phyloP scores from a whole-genome alignment of 1,284 basidiomycete species.

The Pascua guehoae region DNA sequence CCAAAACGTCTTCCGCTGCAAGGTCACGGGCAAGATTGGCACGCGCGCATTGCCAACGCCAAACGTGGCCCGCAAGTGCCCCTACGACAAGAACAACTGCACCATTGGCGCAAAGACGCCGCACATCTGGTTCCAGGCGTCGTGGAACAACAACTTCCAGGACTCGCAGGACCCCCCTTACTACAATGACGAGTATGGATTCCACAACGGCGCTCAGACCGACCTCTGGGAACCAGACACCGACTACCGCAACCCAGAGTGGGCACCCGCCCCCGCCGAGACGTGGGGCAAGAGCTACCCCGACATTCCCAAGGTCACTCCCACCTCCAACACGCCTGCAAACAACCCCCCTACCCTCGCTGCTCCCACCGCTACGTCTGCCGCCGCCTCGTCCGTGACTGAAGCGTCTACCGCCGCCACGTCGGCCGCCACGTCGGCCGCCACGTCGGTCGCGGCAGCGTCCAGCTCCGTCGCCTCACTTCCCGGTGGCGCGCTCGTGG shows the following conservation, averaged over 20 bases:
- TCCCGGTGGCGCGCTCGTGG: too few relatives aligned
- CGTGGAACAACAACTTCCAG: not conserved
- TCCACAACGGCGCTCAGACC: not conserved
- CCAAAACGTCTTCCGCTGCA: slow-evolving; percentile 72
- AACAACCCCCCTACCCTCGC: too few relatives aligned
- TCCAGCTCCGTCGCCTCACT: too few relatives aligned
- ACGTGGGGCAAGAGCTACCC: not conserved
- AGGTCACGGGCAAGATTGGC: slow-evolving; percentile 56
- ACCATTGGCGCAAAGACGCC: not conserved
- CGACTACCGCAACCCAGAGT: not conserved
- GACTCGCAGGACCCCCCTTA: slow-evolving; percentile 1
- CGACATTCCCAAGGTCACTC: not conserved
- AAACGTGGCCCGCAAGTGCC: not conserved
- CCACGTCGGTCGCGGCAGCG: too few relatives aligned
- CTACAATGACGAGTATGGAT: slow-evolving; percentile 1
- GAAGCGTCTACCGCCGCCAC: too few relatives aligned
- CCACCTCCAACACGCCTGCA: too few relatives aligned
- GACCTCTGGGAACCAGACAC: not conserved
- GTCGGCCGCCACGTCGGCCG: too few relatives aligned
- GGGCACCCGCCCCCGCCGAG: not conserved
- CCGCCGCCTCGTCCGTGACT: too few relatives aligned
- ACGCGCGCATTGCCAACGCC: not conserved
- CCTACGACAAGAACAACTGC: slow-evolving; percentile 1
- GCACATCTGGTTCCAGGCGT: not conserved
- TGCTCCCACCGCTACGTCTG: too few relatives aligned